Percentiles rank a stretch among this genome's conserved stretches.
These are phyloP conservation scores for Pholiota microspora DNA, from an alignment of 768 basidiomycete genomes.

Conservation along the genomic window DNA sequence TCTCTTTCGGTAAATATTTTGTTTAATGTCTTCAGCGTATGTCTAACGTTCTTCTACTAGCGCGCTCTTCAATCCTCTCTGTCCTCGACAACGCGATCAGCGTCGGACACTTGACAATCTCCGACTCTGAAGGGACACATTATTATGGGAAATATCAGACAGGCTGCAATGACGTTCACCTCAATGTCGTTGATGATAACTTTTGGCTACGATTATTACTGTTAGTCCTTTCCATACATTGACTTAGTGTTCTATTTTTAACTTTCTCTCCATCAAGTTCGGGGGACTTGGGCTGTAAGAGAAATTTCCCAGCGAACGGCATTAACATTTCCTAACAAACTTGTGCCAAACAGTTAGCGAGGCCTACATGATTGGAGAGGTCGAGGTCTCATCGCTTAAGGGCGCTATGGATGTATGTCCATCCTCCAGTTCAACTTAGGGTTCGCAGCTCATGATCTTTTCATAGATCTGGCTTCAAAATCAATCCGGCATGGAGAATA, in stretches of 20 bases:
- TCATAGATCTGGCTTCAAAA: constrained; percentile 69
- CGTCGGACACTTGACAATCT: constrained; percentile 58
- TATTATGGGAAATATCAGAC: constrained; percentile 58
- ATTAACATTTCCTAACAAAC: constrained; percentile 1
- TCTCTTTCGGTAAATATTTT: constrained; percentile 42
- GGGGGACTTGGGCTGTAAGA: constrained; percentile 66
- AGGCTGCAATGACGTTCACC: constrained; percentile 58
- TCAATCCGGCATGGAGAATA: constrained; percentile 54
- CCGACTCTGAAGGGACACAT: constrained; percentile 57
- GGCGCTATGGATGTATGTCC: constrained; percentile 59
- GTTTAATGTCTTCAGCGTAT: not conserved
- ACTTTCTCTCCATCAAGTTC: constrained; percentile 36
- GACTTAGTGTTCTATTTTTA: constrained; percentile 9
- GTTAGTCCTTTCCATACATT: constrained; percentile 33
- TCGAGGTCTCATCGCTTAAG: constrained; percentile 59
- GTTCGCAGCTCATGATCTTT: constrained; percentile 13
- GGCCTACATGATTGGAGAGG: constrained; percentile 72
- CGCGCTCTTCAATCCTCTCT: constrained; percentile 58
- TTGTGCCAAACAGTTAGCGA: constrained; percentile 55
- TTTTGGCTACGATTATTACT: constrained; percentile 70
- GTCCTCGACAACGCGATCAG: constrained; percentile 58
- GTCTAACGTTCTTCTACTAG: constrained; percentile 29
- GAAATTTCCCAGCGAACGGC: constrained; percentile 7
- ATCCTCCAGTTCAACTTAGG: constrained; percentile 3
- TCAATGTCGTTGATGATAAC: constrained; percentile 55